phyloP scores from a whole-genome alignment of 2,329 filamentous ascomycete species.

The Fusarium albosuccineum region DNA sequence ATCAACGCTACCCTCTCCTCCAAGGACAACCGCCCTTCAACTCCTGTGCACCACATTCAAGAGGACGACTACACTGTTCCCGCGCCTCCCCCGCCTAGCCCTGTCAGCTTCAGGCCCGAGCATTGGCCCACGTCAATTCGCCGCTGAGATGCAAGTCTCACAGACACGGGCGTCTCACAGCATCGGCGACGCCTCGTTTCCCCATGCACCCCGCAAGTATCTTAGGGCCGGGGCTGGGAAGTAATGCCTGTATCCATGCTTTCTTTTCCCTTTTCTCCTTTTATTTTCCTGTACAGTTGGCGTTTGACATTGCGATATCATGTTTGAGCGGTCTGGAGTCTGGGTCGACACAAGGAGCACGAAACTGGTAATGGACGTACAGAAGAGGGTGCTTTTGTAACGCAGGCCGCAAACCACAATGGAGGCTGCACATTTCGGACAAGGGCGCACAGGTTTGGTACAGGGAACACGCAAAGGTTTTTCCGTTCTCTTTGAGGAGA shows the following conservation, averaged over 20 bases:
- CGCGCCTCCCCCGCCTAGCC: constrained; percentile 74
- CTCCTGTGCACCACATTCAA: constrained; percentile 64
- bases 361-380: constrained; percentile 31
- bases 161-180: constrained; percentile 19
- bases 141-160: constrained; percentile 42
- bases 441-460: constrained; percentile 37
- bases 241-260: constrained; percentile 6
- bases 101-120: constrained; percentile 71
- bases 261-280: not conserved
- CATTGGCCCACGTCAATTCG: constrained; percentile 62
- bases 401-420: constrained; percentile 18
- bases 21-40: constrained; percentile 57
- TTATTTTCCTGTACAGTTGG: constrained; percentile 31
- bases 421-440: constrained; percentile 22
- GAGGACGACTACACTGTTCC: constrained; percentile 74
- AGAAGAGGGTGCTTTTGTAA: constrained; percentile 23
- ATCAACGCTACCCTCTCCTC: constrained; percentile 65
- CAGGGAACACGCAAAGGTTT: constrained; percentile 32
- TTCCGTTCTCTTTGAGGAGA: constrained; percentile 18
- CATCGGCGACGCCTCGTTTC: constrained; percentile 26
- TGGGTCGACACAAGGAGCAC: constrained; percentile 24
- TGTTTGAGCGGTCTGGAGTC: constrained; percentile 40
- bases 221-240: constrained; percentile 8
- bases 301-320: constrained; percentile 29
- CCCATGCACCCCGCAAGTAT: constrained; percentile 15